phyloP scores from a whole-genome alignment of 2,329 filamentous ascomycete genomes.

The Cucurbitaria berberidis region DNA sequence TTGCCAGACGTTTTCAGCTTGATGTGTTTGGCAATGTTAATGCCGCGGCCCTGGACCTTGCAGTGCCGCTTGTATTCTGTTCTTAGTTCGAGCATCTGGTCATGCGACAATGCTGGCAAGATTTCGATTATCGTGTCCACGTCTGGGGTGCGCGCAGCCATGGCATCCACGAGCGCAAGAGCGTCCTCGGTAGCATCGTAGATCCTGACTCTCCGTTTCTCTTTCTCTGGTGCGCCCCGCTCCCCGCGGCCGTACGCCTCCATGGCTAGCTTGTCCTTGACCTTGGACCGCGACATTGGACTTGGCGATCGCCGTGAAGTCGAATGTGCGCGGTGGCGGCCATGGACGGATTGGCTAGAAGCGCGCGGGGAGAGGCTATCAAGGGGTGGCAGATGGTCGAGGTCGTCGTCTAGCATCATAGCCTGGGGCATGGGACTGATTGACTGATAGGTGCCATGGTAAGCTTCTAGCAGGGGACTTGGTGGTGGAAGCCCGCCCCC shows the following conservation, averaged over 20 bases:
- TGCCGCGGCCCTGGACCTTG: conserved; percentile 79
- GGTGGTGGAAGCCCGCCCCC: conserved; percentile 64
- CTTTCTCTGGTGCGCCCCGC: conserved; percentile 29
- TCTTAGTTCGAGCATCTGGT: conserved; percentile 87
- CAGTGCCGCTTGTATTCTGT: conserved; percentile 88
- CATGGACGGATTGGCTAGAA: conserved; percentile 34
- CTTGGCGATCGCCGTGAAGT: conserved; percentile 42
- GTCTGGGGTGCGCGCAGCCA: conserved; percentile 66
- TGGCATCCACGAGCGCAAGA: conserved; percentile 73
- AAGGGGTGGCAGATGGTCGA: conserved; percentile 53
- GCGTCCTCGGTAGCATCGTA: conserved; percentile 86
- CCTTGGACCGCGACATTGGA: conserved; percentile 29
- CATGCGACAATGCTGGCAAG: conserved; percentile 80
- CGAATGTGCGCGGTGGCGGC: conserved; percentile 39
- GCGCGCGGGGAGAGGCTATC: conserved; percentile 41
- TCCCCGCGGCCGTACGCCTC: conserved; percentile 28
- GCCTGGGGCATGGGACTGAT: conserved; percentile 95
- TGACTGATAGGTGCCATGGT: conserved; percentile 91
- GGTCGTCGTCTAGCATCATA: conserved; percentile 62
- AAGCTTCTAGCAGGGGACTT: conserved; percentile 88
- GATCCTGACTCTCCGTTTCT: conserved; percentile 70
- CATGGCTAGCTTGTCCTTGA: conserved; percentile 42
- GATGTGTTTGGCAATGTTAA: conserved; percentile 86
- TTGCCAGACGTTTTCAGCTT: conserved; percentile 77
- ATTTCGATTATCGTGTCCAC: conserved; percentile 82